phyloP scores from a whole-genome alignment of 805 yeast genomes.

The Myxozyma geophila region DNA sequence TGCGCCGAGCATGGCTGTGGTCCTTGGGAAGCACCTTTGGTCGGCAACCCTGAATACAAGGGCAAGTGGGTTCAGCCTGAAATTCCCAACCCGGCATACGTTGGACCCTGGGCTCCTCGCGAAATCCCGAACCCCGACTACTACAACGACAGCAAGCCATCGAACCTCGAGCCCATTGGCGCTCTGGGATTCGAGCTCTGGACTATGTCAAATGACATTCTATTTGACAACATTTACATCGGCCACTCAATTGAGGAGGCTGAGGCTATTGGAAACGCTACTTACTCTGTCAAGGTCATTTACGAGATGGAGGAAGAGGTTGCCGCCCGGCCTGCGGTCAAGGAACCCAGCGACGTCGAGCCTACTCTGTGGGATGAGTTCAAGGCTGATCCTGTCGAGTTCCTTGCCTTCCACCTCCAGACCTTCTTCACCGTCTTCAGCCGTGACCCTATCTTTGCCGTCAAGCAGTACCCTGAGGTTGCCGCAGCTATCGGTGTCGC shows the following conservation, averaged over 20 bases:
- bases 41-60: constrained; percentile 69
- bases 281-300: constrained; percentile 55
- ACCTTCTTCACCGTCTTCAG: constrained; percentile 43
- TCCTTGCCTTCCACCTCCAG: constrained; percentile 39
- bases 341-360: constrained; percentile 13
- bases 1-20: constrained; percentile 79
- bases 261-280: constrained; percentile 76
- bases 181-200: constrained; percentile 88
- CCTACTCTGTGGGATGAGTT: constrained; percentile 40
- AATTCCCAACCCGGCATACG: constrained; percentile 73
- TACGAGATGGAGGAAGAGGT: constrained; percentile 41
- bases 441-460: constrained; percentile 43
- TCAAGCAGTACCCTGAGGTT: constrained; percentile 46
- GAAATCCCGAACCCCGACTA: constrained; percentile 70
- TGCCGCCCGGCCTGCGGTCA: constrained; percentile 26
- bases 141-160: constrained; percentile 61
- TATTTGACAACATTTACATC: constrained; percentile 82
- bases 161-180: constrained; percentile 68
- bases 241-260: constrained; percentile 88
- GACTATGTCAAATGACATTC: constrained; percentile 76
- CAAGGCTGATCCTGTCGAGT: constrained; percentile 45
- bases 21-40: constrained; percentile 68
- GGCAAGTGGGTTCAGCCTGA: constrained; percentile 80
- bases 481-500: constrained; percentile 42
- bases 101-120: constrained; percentile 78